These are phyloP conservation scores for Cladosporium phlei DNA, from an alignment of 2,329 filamentous ascomycete species.

Conservation along the genomic window DNA sequence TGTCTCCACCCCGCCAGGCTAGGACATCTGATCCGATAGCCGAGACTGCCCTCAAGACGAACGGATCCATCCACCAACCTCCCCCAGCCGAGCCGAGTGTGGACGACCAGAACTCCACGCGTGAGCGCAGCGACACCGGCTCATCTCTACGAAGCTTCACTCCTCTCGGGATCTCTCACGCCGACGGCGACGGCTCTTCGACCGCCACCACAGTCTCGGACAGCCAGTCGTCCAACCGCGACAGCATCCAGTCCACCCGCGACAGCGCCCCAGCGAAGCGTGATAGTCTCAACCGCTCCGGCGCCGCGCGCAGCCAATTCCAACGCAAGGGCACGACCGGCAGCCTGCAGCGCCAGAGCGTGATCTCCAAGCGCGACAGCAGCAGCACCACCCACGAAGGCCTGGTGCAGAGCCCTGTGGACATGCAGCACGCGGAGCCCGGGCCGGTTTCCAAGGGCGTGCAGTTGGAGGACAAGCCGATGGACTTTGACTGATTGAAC, in stretches of 20 bases:
- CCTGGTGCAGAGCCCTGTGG: slow-evolving; percentile 18
- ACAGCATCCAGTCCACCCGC: slow-evolving; percentile 10
- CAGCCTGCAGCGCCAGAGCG: slow-evolving; percentile 32
- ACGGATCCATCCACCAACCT: slow-evolving; percentile 29
- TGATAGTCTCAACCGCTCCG: slow-evolving; percentile 57
- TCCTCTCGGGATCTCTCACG: slow-evolving; percentile 12
- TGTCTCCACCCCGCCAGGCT: slow-evolving; percentile 17
- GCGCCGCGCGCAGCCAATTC: slow-evolving; percentile 26
- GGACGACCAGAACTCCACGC: slow-evolving; percentile 15
- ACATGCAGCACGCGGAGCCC: slow-evolving; percentile 20
- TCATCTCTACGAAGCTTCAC: slow-evolving; percentile 7
- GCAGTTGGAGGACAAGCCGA: slow-evolving; percentile 68
- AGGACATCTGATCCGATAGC: neutral
- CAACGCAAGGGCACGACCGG: slow-evolving; percentile 47
- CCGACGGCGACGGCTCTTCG: slow-evolving; percentile 17
- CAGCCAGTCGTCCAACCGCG: slow-evolving; percentile 12
- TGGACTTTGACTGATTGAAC: slow-evolving; percentile 60
- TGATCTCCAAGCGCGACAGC: slow-evolving; percentile 28
- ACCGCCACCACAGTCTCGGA: slow-evolving; percentile 4
- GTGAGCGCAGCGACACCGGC: slow-evolving; percentile 20
- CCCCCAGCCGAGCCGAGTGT: slow-evolving; percentile 22
- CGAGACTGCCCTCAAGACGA: slow-evolving; percentile 14
- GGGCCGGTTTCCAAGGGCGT: slow-evolving; percentile 44
- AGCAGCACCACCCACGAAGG: slow-evolving; percentile 11
- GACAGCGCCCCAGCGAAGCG: slow-evolving; percentile 52